These are phyloP conservation scores for Botrytis fragariae DNA, from an alignment of 2,329 filamentous ascomycete species.

Conservation along the genomic window DNA sequence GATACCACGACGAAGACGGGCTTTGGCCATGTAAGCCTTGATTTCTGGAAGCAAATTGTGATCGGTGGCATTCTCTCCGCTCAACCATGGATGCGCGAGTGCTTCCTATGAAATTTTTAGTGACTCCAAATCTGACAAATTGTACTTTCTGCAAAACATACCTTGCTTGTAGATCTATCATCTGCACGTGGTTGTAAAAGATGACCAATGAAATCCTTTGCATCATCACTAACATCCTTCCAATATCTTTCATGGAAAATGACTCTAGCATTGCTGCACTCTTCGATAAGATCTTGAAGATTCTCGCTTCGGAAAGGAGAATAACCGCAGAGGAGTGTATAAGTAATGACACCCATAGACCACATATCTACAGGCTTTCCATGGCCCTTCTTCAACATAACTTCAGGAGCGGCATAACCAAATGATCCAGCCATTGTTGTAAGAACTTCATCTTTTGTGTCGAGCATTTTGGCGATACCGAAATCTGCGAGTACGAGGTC, in stretches of 20 bases:
- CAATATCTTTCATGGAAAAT: slow-evolving; percentile 98
- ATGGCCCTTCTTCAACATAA: slow-evolving; percentile 97
- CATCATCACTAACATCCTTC: slow-evolving; percentile 94
- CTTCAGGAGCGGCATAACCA: slow-evolving; percentile 94
- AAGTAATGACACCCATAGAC: slow-evolving; percentile 98
- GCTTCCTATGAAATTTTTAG: slow-evolving; percentile 57
- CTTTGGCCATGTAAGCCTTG: slow-evolving; percentile 87
- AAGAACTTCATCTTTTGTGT: slow-evolving; percentile 83
- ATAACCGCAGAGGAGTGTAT: slow-evolving; percentile 96
- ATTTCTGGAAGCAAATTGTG: slow-evolving; percentile 98
- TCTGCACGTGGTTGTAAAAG: slow-evolving; percentile 77
- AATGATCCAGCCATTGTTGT: slow-evolving; percentile 99
- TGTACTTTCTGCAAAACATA: slow-evolving; percentile 39
- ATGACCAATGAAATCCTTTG: slow-evolving; percentile 86
- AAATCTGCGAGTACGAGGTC: slow-evolving; percentile 94
- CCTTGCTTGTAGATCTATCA: slow-evolving; percentile 74
- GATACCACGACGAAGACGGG: slow-evolving; percentile 87
- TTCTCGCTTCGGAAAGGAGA: slow-evolving; percentile 97
- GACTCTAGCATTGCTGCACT: slow-evolving; percentile 79
- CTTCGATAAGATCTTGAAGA: slow-evolving; percentile 87
- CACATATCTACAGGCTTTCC: slow-evolving; percentile 99
- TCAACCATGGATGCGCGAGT: slow-evolving; percentile 82
- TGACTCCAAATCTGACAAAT: not conserved
- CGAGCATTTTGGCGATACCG: slow-evolving; percentile 97
- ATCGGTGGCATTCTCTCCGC: slow-evolving; percentile 85